These are phyloP conservation scores for Moringa oleifera DNA, from an alignment of 345 rosid genomes.

Conservation along the genomic window DNA sequence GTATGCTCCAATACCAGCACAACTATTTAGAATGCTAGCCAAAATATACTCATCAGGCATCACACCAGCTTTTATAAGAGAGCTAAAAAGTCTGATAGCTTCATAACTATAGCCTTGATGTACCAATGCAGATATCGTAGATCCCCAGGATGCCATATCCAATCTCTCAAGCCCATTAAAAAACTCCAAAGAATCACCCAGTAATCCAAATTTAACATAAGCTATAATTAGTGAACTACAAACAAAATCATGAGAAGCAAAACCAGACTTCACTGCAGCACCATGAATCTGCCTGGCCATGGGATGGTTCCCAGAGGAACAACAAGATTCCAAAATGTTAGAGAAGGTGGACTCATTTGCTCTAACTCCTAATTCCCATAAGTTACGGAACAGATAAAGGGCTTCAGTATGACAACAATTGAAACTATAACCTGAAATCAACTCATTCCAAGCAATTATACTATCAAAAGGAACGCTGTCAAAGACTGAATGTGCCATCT, in stretches of 20 bases:
- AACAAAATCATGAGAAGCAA: slow-evolving; percentile 20
- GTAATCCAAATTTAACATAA: slow-evolving; percentile 18
- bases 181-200: slow-evolving; percentile 26
- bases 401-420: slow-evolving; percentile 17
- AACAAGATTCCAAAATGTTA: slow-evolving; percentile 30
- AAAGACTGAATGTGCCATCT: slow-evolving; percentile 23
- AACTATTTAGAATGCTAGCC: slow-evolving; percentile 29
- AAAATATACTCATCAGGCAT: slow-evolving; percentile 35
- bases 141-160: slow-evolving; percentile 27
- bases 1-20: slow-evolving; percentile 19
- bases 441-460: slow-evolving; percentile 26
- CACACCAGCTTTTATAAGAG: slow-evolving; percentile 18
- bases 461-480: slow-evolving; percentile 10
- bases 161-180: slow-evolving; percentile 19
- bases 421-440: slow-evolving; percentile 29
- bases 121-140: slow-evolving; percentile 25
- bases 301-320: slow-evolving; percentile 14
- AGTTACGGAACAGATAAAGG: slow-evolving; percentile 15
- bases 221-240: slow-evolving; percentile 27
- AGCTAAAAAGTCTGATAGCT: slow-evolving; percentile 21
- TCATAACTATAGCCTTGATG: slow-evolving; percentile 21
- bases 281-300: slow-evolving; percentile 30
- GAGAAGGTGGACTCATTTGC: slow-evolving; percentile 23
- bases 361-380: slow-evolving; percentile 16
- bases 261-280: slow-evolving; percentile 21